These are phyloP conservation scores for Neurospora sp. DNA, from an alignment of 495 filamentous ascomycete species.

Conservation along the genomic window DNA sequence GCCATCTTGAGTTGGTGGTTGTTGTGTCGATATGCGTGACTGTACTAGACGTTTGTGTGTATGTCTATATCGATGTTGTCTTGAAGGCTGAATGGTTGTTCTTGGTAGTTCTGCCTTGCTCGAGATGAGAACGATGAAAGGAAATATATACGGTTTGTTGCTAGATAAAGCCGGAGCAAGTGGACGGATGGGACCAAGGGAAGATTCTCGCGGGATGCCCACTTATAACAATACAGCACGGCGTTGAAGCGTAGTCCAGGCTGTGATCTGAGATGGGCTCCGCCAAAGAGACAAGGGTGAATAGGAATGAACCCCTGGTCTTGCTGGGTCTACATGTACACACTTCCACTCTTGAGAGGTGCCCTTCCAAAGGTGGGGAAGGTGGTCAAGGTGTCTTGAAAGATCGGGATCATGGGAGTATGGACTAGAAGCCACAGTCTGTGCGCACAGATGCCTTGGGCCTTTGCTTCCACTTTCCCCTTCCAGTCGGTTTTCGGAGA, in stretches of 20 bases:
- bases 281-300: not conserved
- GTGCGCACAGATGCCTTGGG: not conserved
- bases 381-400: not conserved
- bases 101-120: not conserved
- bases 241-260: not conserved
- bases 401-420: not conserved
- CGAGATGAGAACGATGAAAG: not conserved
- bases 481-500: not conserved
- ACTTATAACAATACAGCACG: not conserved
- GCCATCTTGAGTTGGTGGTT: constrained; percentile 1
- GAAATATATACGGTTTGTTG: not conserved
- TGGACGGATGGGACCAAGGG: not conserved
- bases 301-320: not conserved
- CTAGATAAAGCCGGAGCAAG: not conserved
- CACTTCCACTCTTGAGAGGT: not conserved
- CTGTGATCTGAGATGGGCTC: not conserved
- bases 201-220: not conserved
- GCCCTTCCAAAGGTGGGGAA: not conserved
- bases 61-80: not conserved
- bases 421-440: not conserved
- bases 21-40: not conserved
- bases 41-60: not conserved
- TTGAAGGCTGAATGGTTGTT: not conserved
- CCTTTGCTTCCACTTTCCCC: not conserved
- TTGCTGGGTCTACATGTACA: not conserved